phyloP scores from a whole-genome alignment of 148 eudicot genomes.

The Bassia scoparia region DNA sequence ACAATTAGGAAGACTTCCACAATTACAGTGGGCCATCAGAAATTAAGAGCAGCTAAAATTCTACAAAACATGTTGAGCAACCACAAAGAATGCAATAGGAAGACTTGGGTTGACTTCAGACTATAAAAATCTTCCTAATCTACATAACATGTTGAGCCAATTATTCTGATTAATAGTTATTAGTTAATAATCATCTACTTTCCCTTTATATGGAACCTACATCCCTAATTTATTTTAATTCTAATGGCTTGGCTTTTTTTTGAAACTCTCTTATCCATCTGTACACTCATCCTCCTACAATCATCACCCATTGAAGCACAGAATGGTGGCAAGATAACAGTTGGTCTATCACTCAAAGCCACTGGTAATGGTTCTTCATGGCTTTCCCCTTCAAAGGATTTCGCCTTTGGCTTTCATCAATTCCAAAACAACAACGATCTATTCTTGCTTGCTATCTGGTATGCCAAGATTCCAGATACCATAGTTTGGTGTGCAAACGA shows the following conservation, averaged over 20 bases:
- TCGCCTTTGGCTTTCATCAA: conserved; percentile 48
- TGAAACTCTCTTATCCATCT: conserved; percentile 8
- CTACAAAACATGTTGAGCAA: no score
- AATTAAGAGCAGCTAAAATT: no score
- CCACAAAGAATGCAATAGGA: background rate
- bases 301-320: conserved; percentile 23
- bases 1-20: no score
- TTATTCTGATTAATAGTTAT: background rate
- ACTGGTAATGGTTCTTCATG: conserved; percentile 20
- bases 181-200: no score
- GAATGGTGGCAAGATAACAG: conserved; percentile 21
- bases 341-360: conserved; percentile 35
- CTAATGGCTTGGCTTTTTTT: conserved; percentile 8
- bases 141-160: background rate
- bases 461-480: conserved; percentile 45
- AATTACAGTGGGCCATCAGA: no score
- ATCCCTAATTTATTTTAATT: no score
- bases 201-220: background rate
- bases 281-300: conserved; percentile 3
- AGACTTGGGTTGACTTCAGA: background rate
- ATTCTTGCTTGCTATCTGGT: conserved; percentile 56
- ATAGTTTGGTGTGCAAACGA: conserved; percentile 45
- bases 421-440: conserved; percentile 15
- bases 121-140: background rate
- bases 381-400: conserved; percentile 53